phyloP scores from a whole-genome alignment of 352 stramenopile species.

The Pilasporangium apinafurcum region DNA sequence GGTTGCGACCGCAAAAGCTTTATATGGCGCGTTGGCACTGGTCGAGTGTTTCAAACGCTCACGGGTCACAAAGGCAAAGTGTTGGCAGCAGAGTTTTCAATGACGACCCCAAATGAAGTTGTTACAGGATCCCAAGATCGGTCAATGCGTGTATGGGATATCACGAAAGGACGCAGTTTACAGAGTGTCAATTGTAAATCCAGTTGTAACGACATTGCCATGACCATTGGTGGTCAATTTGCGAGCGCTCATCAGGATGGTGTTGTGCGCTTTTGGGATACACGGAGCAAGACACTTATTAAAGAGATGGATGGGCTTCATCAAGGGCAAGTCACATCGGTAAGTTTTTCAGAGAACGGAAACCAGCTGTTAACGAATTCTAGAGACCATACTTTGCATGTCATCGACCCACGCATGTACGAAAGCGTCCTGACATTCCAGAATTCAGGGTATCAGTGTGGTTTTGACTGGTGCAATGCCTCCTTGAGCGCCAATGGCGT shows the following conservation, averaged over 20 bases:
- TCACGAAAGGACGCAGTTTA: constrained; percentile 49
- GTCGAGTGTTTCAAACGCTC: constrained; percentile 77
- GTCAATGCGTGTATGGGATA: constrained; percentile 74
- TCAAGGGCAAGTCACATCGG: constrained; percentile 63
- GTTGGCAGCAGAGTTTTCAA: constrained; percentile 69
- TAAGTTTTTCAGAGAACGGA: constrained; percentile 45
- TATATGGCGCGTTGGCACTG: constrained; percentile 76
- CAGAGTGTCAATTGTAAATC: constrained; percentile 74
- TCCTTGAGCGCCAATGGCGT: constrained; percentile 64
- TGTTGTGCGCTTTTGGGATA: constrained; percentile 74
- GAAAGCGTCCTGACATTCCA: constrained; percentile 32
- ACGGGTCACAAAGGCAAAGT: constrained; percentile 84
- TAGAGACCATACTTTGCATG: constrained; percentile 56
- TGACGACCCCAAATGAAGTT: constrained; percentile 46
- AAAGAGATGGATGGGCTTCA: constrained; percentile 54
- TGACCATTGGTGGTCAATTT: constrained; percentile 50
- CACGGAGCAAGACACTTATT: constrained; percentile 41
- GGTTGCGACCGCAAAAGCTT: constrained; percentile 83
- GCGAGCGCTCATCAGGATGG: constrained; percentile 77
- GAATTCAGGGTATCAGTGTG: constrained; percentile 54
- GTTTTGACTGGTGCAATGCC: constrained; percentile 77
- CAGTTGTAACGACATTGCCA: constrained; percentile 77
- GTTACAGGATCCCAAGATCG: constrained; percentile 73
- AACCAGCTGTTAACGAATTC: constrained; percentile 66
- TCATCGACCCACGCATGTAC: constrained; percentile 69